Conservation (phyloP, 2,329 filamentous ascomycete species). For the Fusarium tuaranense region DNA sequence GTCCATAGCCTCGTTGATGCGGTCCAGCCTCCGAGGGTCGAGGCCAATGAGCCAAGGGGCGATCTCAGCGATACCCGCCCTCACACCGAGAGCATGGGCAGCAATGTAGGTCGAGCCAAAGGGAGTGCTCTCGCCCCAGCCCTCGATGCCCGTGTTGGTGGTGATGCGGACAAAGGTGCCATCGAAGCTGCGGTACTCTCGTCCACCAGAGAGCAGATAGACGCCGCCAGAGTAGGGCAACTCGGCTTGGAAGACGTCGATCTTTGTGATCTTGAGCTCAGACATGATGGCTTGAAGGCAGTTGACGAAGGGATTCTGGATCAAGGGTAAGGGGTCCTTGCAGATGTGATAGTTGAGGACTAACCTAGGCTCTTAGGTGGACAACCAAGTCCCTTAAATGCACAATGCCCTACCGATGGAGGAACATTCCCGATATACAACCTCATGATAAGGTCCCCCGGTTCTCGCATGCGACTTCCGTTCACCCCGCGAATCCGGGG, state of each 20-base stretch:
- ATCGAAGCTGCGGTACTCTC: conserved; percentile 32
- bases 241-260: conserved; percentile 32
- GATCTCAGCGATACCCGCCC: conserved; percentile 31
- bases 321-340: background rate
- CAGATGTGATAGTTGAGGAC: background rate
- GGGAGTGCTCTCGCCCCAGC: conserved; percentile 37
- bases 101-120: conserved; percentile 35
- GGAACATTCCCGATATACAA: background rate
- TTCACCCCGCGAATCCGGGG: conserved; percentile 3
- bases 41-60: conserved; percentile 27
- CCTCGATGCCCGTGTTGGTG: conserved; percentile 33
- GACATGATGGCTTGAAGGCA: conserved; percentile 35
- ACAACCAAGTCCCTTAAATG: background rate
- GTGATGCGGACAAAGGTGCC: conserved; percentile 36
- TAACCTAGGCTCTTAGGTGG: background rate
- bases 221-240: conserved; percentile 30
- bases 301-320: background rate
- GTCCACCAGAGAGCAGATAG: conserved; percentile 29
- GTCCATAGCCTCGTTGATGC: conserved; percentile 38
- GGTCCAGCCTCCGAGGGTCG: conserved; percentile 27
- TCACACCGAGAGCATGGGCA: conserved; percentile 31
- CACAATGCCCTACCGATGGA: background rate
- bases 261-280: conserved; percentile 33
- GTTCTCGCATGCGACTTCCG: background rate
- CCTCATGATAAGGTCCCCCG: background rate